phyloP scores from a whole-genome alignment of 2,329 filamentous ascomycete genomes.

The Sarocladiaceae sp. region DNA sequence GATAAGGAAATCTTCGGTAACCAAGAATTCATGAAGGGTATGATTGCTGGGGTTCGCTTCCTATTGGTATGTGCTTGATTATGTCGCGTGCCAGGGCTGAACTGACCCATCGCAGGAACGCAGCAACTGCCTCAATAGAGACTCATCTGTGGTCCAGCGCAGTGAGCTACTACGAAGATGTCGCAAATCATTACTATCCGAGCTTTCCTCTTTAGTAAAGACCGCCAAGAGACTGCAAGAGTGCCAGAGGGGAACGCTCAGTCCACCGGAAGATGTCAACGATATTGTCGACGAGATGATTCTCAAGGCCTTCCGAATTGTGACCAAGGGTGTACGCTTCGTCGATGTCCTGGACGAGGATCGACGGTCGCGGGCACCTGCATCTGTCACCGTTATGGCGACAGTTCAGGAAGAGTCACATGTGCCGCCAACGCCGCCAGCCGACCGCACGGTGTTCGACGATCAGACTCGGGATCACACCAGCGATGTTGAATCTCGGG shows the following conservation, averaged over 20 bases:
- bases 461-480: conserved; percentile 25
- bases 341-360: conserved; percentile 78
- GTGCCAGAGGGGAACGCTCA: conserved; percentile 48
- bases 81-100: too few species aligned
- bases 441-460: conserved; percentile 50
- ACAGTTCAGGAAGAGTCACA: conserved; percentile 55
- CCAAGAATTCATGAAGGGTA: conserved; percentile 89
- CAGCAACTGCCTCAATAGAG: conserved; percentile 81
- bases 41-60: conserved; percentile 89
- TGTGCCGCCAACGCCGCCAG: conserved; percentile 60
- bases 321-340: conserved; percentile 86
- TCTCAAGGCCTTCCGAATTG: conserved; percentile 86
- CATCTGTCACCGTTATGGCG: conserved; percentile 56
- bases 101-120: conserved; percentile 58
- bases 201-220: conserved; percentile 86
- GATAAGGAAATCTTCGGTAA: conserved; percentile 78
- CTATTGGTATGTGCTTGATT: conserved; percentile 62
- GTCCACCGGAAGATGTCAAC: conserved; percentile 57
- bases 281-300: conserved; percentile 89
- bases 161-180: conserved; percentile 74
- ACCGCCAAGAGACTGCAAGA: conserved; percentile 83
- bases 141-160: conserved; percentile 68
- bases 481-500: conserved; percentile 37
- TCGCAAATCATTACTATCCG: conserved; percentile 82
- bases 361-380: conserved; percentile 41